phyloP scores from a whole-genome alignment of 2,329 filamentous ascomycete species.

The Alternaria metachromatica region DNA sequence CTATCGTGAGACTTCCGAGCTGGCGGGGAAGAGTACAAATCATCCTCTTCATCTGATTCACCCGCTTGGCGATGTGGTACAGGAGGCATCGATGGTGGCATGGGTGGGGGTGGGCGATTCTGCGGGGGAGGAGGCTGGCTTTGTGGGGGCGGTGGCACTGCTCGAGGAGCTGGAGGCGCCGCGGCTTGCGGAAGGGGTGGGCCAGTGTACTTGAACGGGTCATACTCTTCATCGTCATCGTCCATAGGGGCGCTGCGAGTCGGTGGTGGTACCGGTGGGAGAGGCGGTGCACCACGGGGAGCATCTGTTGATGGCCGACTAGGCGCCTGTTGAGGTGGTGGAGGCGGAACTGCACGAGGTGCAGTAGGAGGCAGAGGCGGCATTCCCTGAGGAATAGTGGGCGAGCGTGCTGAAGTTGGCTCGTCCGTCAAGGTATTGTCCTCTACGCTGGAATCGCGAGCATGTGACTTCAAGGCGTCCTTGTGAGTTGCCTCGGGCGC shows the following conservation, averaged over 20 bases:
- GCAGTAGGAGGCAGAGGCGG: conserved; percentile 45
- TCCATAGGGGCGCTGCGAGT: conserved; percentile 47
- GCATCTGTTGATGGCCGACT: conserved; percentile 70
- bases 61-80: conserved; percentile 34
- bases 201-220: conserved; percentile 64
- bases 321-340: conserved; percentile 61
- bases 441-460: conserved; percentile 77
- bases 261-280: conserved; percentile 70
- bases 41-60: conserved; percentile 45
- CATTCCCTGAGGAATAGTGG: conserved; percentile 42
- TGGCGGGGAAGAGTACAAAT: conserved; percentile 46
- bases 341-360: conserved; percentile 61
- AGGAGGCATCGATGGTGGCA: conserved; percentile 45
- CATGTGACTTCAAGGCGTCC: conserved; percentile 85
- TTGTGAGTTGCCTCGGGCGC: conserved; percentile 93
- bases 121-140: conserved; percentile 41
- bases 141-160: conserved; percentile 46
- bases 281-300: conserved; percentile 73
- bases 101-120: conserved; percentile 37
- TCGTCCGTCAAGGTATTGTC: conserved; percentile 65
- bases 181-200: conserved; percentile 10
- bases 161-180: conserved; percentile 44
- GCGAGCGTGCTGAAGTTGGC: conserved; percentile 53
- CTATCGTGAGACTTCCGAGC: conserved; percentile 46
- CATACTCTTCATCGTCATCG: conserved; percentile 68